Conservation (phyloP, 2,329 filamentous ascomycete species). For the Alternaria viburni region DNA sequence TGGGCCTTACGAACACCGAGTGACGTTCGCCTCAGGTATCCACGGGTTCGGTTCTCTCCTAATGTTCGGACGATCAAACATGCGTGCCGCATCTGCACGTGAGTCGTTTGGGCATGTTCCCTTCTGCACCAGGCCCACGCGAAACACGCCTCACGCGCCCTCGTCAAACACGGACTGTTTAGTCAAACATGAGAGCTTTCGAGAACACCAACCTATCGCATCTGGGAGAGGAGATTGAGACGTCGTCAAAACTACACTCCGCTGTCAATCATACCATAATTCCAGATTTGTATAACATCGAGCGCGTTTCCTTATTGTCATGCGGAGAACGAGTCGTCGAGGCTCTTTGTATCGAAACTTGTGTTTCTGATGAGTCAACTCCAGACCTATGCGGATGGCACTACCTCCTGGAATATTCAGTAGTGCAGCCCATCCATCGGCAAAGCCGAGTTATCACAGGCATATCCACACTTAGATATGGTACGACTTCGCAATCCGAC, state of each 20-base stretch:
- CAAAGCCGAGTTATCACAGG: neutral
- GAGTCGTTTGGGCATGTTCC: constrained; percentile 2
- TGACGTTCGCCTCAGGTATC: constrained; percentile 10
- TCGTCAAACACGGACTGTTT: constrained; percentile 31
- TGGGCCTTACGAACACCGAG: neutral
- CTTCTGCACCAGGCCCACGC: neutral
- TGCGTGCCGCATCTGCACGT: constrained; percentile 2
- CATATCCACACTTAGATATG: neutral
- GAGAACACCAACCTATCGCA: neutral
- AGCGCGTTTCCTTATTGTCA: neutral
- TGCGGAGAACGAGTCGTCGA: neutral
- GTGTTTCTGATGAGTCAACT: neutral
- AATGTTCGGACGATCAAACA: constrained; percentile 12
- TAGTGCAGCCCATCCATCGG: neutral
- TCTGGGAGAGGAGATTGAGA: neutral
- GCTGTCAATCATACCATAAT: neutral
- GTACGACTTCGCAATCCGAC: neutral
- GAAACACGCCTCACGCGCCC: constrained; percentile 26
- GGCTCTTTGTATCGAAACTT: neutral
- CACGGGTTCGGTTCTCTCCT: neutral
- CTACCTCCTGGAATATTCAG: neutral
- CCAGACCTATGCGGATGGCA: neutral
- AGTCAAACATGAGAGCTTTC: constrained; percentile 10
- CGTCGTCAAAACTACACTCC: neutral
- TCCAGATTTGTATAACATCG: neutral